Evolutionary conservation across 441 rosid genomes (phyloP), one percentile per base, ranked within the genome.

Genomic region (Cnidoscolus chayamansa): DNA sequence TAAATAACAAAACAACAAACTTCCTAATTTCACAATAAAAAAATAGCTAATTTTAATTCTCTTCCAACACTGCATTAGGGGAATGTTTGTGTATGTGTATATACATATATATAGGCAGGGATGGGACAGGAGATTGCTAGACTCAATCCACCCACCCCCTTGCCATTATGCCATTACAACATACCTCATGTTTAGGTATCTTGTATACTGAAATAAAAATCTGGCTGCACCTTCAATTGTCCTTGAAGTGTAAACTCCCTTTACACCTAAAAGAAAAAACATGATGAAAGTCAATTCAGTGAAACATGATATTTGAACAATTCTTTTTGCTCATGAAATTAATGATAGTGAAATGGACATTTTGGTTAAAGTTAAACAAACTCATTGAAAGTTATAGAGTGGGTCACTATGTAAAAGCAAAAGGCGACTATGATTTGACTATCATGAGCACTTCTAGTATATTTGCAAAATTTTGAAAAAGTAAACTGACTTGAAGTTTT

Each of bases 191-290:
- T 78, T 82, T 72, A 86, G 78, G 74, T 72, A 86, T 80, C 85
- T 71, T 62, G 90, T 75, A 82, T 92, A 94, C 4, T 88, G 87
- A 78, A 75, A 76, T 25, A 92, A 71, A 83, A 88, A 92, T 45
- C 35, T 74, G 71, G 83, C 77, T 65, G 93, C 98, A 73, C 86
- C 84, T 77, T 86, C 89, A 56, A 85, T 83, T 53, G 88, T 85
- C 81, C 64, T 84, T 65, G 99, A 92, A 78, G 88, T 83, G 81
- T 92, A 94, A 67, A 81, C 82, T 79, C 93, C 93, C 85, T 85
- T 89, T 49, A 84, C 65, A 75, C 99, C 99, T 94, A 59, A 70
- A 43, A 70, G 48, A 67, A n/a, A 68, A 81, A 67, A 65, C 20
- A 64, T 68, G 40, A 74, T 11, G 62, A 16, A 48, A 68, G 45